A percentile compares a stretch with the other conserved stretches of the same genome.
Evolutionary conservation across 2,329 filamentous ascomycete genomes (phyloP).

Genomic region (Dichotomopilus funicola): DNA sequence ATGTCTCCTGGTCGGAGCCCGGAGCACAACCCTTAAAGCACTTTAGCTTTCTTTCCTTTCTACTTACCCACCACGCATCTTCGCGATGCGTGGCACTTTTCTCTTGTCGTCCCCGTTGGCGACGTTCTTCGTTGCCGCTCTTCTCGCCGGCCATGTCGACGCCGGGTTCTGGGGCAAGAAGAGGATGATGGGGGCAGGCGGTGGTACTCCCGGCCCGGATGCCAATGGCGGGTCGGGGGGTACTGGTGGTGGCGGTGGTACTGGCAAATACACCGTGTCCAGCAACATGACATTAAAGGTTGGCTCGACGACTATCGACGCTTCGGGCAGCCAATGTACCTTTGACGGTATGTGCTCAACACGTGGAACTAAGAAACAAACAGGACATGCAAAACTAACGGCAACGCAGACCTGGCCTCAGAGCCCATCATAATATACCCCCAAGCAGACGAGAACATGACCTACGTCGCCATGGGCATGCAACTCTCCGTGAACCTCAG

Average conservation of each 20-base stretch:
- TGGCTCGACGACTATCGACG: constrained; percentile 10
- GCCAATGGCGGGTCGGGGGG: background rate
- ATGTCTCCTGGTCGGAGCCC: background rate
- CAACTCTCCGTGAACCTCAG: constrained; percentile 13
- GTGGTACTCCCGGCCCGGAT: background rate
- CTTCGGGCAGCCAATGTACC: constrained; percentile 8
- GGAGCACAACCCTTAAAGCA: background rate
- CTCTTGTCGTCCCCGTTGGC: constrained; percentile 5
- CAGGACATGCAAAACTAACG: background rate
- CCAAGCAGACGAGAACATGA: constrained; percentile 12
- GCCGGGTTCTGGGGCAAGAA: constrained; percentile 7
- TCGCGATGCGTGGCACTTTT: constrained; percentile 5
- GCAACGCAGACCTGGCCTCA: constrained; percentile 10
- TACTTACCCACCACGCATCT: background rate
- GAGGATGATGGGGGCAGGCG: background rate
- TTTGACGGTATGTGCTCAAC: constrained; percentile 15
- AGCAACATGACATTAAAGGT: constrained; percentile 12
- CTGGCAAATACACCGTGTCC: background rate
- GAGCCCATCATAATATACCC: constrained; percentile 16
- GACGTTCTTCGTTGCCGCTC: constrained; percentile 1
- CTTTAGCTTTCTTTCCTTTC: background rate
- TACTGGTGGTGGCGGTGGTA: background rate
- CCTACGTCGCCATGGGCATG: constrained; percentile 17
- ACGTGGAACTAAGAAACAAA: background rate
- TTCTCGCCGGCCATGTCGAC: constrained; percentile 2